These are phyloP conservation scores for Pholiota molesta DNA, from an alignment of 768 basidiomycete species.

Conservation along the genomic window DNA sequence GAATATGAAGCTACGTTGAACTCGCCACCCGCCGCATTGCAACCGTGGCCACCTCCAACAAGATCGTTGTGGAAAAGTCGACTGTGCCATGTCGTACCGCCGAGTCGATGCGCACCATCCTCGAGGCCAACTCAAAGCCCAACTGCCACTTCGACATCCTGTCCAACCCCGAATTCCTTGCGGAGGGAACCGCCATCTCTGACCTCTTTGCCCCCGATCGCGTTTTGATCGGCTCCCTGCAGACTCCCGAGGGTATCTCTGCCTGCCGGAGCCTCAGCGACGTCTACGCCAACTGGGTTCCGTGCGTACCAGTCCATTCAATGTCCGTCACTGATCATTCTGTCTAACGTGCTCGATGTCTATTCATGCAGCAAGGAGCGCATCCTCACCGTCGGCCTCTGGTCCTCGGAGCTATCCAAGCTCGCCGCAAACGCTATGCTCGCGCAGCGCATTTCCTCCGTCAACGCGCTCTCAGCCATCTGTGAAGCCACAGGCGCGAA, in stretches of 20 bases:
- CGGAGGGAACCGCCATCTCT: constrained; percentile 93
- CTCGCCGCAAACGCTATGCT: constrained; percentile 99
- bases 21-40: constrained; percentile 96
- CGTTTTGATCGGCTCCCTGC: constrained; percentile 95
- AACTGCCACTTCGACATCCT: constrained; percentile 95
- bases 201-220: constrained; percentile 93
- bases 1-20: constrained; percentile 82
- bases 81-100: constrained; percentile 99
- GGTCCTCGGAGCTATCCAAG: constrained; percentile 98
- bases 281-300: constrained; percentile 97
- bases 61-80: constrained; percentile 99
- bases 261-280: constrained; percentile 77
- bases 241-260: constrained; percentile 80
- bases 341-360: background rate
- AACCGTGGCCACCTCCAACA: constrained; percentile 83
- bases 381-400: constrained; percentile 93
- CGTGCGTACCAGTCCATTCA: constrained; percentile 43
- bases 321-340: background rate
- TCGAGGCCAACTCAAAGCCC: constrained; percentile 96
- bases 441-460: constrained; percentile 96
- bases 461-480: constrained; percentile 98
- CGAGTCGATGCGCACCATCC: constrained; percentile 98
- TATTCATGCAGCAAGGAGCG: constrained; percentile 54
- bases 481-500: constrained; percentile 99
- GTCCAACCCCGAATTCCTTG: constrained; percentile 99